Conservation (phyloP, 352 stramenopile genomes). For the Globisporangium canariense region DNA sequence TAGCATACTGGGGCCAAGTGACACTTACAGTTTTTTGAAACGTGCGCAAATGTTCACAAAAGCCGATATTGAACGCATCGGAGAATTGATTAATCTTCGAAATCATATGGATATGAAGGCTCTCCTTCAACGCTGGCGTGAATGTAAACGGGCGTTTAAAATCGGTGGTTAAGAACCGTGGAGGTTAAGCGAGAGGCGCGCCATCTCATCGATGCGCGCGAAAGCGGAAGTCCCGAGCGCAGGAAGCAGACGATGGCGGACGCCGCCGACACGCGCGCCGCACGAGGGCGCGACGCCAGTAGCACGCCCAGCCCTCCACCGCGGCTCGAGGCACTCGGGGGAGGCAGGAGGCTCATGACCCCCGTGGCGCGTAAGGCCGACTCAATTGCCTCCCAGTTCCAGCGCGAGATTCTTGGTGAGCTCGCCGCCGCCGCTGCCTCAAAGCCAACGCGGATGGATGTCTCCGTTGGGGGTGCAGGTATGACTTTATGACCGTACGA, state of each 20-base stretch:
- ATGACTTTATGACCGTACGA: not conserved
- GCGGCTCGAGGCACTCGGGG: constrained; percentile 14
- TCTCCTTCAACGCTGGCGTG: no score
- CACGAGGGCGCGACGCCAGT: not conserved
- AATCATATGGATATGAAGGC: no score
- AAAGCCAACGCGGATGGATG: not conserved
- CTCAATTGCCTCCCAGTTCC: constrained; percentile 53
- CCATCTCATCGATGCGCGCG: not conserved
- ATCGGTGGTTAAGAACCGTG: no score
- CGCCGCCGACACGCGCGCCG: not conserved
- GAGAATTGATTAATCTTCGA: no score
- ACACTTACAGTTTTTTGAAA: no score
- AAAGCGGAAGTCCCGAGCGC: not conserved
- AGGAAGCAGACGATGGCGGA: constrained; percentile 8
- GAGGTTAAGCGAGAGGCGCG: no score
- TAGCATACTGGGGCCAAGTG: no score
- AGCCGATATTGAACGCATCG: no score
- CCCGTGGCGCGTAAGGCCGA: constrained; percentile 29
- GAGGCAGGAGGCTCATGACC: constrained; percentile 25
- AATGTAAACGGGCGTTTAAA: no score
- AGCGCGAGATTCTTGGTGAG: constrained; percentile 59
- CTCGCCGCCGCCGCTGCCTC: not conserved
- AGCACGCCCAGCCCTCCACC: constrained; percentile 9
- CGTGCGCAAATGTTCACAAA: no score
- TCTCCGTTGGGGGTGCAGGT: not conserved